A percentile compares a stretch with the other conserved stretches of the same genome.
These are phyloP conservation scores for Linnemannia zychae DNA, from an alignment of 192 early-diverging fungal species.

Conservation along the genomic window DNA sequence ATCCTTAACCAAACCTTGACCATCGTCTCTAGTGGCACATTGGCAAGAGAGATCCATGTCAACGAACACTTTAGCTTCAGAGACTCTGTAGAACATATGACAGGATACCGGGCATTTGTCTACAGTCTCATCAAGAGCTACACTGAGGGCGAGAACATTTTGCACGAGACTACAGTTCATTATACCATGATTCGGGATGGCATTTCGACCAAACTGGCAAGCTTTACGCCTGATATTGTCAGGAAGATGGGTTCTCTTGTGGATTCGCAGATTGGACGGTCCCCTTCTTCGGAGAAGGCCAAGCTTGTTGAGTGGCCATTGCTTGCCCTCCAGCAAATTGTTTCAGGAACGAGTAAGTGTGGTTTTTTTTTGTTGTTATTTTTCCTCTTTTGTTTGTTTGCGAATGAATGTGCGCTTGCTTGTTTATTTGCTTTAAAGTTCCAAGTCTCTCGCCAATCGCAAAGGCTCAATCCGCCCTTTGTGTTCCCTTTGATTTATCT, in stretches of 20 bases:
- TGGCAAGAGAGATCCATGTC: conserved; percentile 33
- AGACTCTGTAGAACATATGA: conserved; percentile 4
- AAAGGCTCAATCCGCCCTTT: no score
- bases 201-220: conserved; percentile 45
- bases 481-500: not conserved
- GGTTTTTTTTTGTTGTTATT: not conserved
- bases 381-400: not conserved
- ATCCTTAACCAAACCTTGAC: conserved; percentile 11
- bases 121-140: conserved; percentile 17
- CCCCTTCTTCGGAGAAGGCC: not conserved
- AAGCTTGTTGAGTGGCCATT: conserved; percentile 17
- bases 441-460: no score
- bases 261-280: not conserved
- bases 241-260: not conserved
- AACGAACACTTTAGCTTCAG: conserved; percentile 24
- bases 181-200: conserved; percentile 20
- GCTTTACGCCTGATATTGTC: conserved; percentile 32
- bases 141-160: not conserved
- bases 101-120: not conserved
- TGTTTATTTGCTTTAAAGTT: not conserved
- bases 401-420: not conserved
- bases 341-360: conserved; percentile 38
- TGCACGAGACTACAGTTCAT: not conserved
- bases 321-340: conserved; percentile 21
- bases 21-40: conserved; percentile 22